These are phyloP conservation scores for Pseudocohnilembus persalinus DNA, from an alignment of 169 alveolate species.

Conservation along the genomic window DNA sequence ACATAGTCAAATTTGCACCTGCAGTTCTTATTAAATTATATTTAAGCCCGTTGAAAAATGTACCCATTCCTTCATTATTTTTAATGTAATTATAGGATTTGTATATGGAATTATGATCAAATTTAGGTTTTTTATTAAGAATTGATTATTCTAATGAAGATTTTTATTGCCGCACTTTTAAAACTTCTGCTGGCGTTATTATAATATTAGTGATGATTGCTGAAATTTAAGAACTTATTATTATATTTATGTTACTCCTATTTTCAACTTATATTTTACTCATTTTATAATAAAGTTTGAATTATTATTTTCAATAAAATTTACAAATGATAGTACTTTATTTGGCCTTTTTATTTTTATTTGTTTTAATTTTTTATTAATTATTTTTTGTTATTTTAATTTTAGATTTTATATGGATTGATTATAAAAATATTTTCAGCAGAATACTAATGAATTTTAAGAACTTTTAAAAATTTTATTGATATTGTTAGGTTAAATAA, in stretches of 20 bases:
- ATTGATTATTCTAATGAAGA: neutral
- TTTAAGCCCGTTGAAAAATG: conserved; percentile 18
- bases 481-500: too few species aligned
- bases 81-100: neutral
- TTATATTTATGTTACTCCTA: neutral
- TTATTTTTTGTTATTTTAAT: too few species aligned
- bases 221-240: neutral
- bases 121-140: too few species aligned
- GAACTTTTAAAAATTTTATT: too few species aligned
- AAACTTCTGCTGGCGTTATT: neutral
- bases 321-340: neutral
- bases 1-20: conserved; percentile 1
- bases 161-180: neutral
- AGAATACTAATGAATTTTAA: too few species aligned
- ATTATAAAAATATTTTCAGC: too few species aligned
- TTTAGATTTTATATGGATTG: too few species aligned
- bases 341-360: too few species aligned
- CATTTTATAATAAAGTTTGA: neutral
- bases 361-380: too few species aligned
- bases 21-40: conserved; percentile 1
- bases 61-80: conserved; percentile 9
- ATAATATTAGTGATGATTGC: neutral
- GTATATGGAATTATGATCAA: neutral
- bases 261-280: neutral
- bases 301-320: too few species aligned